Base-by-base conservation (phyloP, 306 rosid species). In the Rosa rugosa region DNA sequence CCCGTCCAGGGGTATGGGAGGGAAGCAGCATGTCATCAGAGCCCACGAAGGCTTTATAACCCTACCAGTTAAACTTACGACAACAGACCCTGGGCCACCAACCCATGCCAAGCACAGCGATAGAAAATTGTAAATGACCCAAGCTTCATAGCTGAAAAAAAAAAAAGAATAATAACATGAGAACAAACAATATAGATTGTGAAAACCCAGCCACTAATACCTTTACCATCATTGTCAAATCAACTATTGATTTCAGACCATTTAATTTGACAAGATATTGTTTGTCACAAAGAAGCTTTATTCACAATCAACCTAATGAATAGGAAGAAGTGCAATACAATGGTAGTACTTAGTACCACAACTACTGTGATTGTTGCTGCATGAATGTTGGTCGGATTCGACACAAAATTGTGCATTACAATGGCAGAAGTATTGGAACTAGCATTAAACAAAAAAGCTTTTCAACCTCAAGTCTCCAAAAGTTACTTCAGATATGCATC, bases 51-150 rank as follows among this genome's bases (percentile, higher is more conserved):
- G 99, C 90, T 89, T 94, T 89, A 94, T 75, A 83, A 89, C 86
- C 77, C 92, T 93, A 20, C 99, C 99, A 22, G 87, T 88, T 84
- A 94, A 89, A 85, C 99, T 94, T 82, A 94, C 80, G 34, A 91
- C 99, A 68, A 91, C 99, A 45, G 99, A 93, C 84, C 99, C 99
- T 71, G 99, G 99, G 69, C 99, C 99, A 84, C 97, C 99, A 83
- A 94, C 99, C 99, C 99, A 94, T 75, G 95, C 97, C 81, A 94
- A 88, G 83, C 99, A 94, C 34, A 94, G 83, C 11, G 99, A 92
- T 36, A 94, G 82, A 78, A 94, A 94, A 82, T 94, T 92, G 80
- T 94, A 94, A 74, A 94, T 94, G 85, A 94, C 97, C 97, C 97
- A 94, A 34, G 99, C 97, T 91, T 94, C 98, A 79, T 94, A 94